These are phyloP conservation scores for Trichophyton mentagrophytes DNA, from an alignment of 2,329 filamentous ascomycete genomes.

Conservation along the genomic window DNA sequence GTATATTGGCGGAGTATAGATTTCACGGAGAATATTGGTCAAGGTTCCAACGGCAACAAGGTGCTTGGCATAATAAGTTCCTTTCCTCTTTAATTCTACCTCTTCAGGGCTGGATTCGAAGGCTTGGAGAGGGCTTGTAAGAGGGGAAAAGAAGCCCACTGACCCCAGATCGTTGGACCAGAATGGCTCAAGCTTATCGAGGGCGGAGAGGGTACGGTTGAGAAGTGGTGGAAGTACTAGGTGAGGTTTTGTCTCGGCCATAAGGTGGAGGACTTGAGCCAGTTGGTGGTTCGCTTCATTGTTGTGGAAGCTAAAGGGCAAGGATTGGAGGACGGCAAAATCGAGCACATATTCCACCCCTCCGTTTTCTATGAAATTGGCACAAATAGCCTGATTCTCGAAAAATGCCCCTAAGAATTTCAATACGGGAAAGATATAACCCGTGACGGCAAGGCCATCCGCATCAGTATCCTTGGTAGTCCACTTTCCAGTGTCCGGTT, in stretches of 20 bases:
- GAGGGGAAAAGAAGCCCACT: slow-evolving; percentile 51
- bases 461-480: slow-evolving; percentile 39
- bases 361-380: slow-evolving; percentile 61
- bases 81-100: slow-evolving; percentile 39
- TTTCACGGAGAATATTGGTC: slow-evolving; percentile 59
- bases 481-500: slow-evolving; percentile 16
- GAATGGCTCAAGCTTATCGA: slow-evolving; percentile 57
- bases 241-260: slow-evolving; percentile 70
- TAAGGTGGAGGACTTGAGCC: slow-evolving; percentile 58
- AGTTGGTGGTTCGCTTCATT: slow-evolving; percentile 56
- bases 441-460: slow-evolving; percentile 43
- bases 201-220: slow-evolving; percentile 55
- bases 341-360: slow-evolving; percentile 77
- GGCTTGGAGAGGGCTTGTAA: slow-evolving; percentile 34
- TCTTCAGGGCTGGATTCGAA: slow-evolving; percentile 17
- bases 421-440: slow-evolving; percentile 62
- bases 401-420: slow-evolving; percentile 70
- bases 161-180: slow-evolving; percentile 40
- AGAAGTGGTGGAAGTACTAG: slow-evolving; percentile 71
- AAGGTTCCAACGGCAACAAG: slow-evolving; percentile 65
- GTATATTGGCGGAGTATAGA: slow-evolving; percentile 53
- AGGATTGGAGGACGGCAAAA: slow-evolving; percentile 66
- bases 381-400: slow-evolving; percentile 58
- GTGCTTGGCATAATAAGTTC: slow-evolving; percentile 67
- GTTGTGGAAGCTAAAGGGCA: slow-evolving; percentile 61